Conservation (phyloP, 306 rosid species). For the Cucurbita moschata region DNA sequence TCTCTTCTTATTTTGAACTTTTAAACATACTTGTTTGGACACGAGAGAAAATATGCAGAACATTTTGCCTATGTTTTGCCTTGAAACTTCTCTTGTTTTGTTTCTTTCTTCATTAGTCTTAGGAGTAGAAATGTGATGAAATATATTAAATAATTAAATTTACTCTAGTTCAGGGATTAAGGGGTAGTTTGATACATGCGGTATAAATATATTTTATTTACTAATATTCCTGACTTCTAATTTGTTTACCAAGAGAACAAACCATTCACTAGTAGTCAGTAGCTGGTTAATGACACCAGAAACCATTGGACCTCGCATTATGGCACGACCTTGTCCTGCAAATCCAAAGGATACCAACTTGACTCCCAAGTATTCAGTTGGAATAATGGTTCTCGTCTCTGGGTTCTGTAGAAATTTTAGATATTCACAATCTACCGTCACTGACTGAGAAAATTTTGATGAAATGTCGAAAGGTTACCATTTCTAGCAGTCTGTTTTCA, state of each 20-base stretch:
- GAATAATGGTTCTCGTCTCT: slow-evolving; percentile 72
- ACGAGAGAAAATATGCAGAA: slow-evolving; percentile 8
- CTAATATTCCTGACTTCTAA: background rate
- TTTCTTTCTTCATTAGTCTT: background rate
- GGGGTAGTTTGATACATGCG: background rate
- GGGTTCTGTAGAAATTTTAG: slow-evolving; percentile 39
- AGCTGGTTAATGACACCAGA: slow-evolving; percentile 93
- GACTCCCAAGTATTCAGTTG: slow-evolving; percentile 89
- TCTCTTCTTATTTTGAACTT: background rate
- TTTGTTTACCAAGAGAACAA: slow-evolving; percentile 10
- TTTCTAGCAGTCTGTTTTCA: slow-evolving; percentile 63
- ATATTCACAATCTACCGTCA: slow-evolving; percentile 15
- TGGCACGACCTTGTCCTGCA: slow-evolving; percentile 94
- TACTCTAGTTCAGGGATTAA: background rate
- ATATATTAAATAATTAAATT: background rate
- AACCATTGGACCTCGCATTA: slow-evolving; percentile 99
- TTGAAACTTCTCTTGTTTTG: background rate
- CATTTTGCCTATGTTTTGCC: background rate
- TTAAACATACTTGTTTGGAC: background rate
- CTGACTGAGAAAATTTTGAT: slow-evolving; percentile 9
- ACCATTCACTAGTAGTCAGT: slow-evolving; percentile 90
- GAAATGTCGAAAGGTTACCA: slow-evolving; percentile 34
- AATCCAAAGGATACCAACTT: slow-evolving; percentile 95
- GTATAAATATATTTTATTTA: background rate
- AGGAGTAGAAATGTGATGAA: background rate